phyloP scores from a whole-genome alignment of 129 eudicot genomes.

The Kitagawia praeruptora region DNA sequence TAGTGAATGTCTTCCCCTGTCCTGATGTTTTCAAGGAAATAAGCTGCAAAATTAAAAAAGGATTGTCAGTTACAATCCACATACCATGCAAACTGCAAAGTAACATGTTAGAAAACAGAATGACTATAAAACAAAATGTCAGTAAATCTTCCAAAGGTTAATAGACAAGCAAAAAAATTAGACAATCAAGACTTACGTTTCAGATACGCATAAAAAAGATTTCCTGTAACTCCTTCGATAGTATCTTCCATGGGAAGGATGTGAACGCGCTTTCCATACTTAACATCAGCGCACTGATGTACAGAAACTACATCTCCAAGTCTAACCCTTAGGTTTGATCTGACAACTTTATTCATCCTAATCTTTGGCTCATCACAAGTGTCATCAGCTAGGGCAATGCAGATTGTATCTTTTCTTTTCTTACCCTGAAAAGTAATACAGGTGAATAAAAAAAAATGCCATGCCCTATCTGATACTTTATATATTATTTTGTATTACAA shows the following conservation, averaged over 20 bases:
- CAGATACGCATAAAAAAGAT: conserved; percentile 76
- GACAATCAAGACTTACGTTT: conserved; percentile 49
- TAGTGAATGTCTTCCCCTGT: too few species aligned
- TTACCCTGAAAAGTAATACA: conserved; percentile 48
- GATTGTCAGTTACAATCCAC: neutral
- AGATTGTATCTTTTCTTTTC: conserved; percentile 81
- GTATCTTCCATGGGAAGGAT: conserved; percentile 95
- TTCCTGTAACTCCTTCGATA: conserved; percentile 85
- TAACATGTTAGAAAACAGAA: neutral
- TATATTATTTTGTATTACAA: neutral
- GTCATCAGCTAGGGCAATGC: conserved; percentile 94
- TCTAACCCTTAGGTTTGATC: conserved; percentile 76
- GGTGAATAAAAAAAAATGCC: neutral
- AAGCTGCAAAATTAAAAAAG: conserved; percentile 40
- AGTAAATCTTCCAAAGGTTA: neutral
- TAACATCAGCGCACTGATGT: conserved; percentile 87
- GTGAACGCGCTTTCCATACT: conserved; percentile 92
- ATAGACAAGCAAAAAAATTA: neutral
- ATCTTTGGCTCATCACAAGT: conserved; percentile 89
- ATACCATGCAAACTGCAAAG: neutral
- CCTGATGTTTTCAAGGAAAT: conserved; percentile 72
- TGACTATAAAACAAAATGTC: too few species aligned
- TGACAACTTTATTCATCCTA: conserved; percentile 85
- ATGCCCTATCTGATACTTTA: neutral
- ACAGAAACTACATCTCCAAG: conserved; percentile 94